Conservation (phyloP, 345 rosid species). For the Citrus glauca region DNA sequence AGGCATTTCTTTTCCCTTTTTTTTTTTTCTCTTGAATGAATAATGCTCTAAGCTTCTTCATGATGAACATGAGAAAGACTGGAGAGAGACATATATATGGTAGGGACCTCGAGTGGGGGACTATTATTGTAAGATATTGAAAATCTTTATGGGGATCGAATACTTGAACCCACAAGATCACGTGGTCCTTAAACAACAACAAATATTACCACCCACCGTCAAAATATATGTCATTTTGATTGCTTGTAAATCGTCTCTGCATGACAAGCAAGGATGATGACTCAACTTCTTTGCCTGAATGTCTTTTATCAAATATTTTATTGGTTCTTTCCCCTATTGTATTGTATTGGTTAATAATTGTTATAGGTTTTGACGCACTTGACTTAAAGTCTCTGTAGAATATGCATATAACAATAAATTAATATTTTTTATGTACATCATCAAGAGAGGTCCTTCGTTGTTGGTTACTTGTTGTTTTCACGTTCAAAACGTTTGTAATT, state of each 20-base stretch:
- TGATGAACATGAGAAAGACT: slow-evolving; percentile 10
- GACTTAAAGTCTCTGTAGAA: neutral
- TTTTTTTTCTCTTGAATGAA: neutral
- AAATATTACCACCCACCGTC: slow-evolving; percentile 7
- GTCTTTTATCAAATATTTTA: no score
- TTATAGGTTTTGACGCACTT: neutral
- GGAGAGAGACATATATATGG: neutral
- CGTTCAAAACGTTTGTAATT: neutral
- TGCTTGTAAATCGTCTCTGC: neutral
- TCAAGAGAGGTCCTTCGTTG: neutral
- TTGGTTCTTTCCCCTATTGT: neutral
- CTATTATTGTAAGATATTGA: slow-evolving; percentile 30
- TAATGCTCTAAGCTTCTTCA: slow-evolving; percentile 11
- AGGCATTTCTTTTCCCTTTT: neutral
- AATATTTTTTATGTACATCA: neutral
- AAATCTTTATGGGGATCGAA: slow-evolving; percentile 56
- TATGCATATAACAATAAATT: no score
- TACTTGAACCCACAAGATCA: slow-evolving; percentile 33
- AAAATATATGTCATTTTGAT: neutral
- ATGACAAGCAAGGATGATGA: no score
- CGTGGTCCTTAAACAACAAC: slow-evolving; percentile 18
- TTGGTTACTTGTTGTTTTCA: neutral
- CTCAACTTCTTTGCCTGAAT: no score
- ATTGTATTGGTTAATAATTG: no score
- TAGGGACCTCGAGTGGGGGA: slow-evolving; percentile 13